phyloP scores from a whole-genome alignment of 1,284 basidiomycete genomes.

The Melanopsichium pennsylvanicum region DNA sequence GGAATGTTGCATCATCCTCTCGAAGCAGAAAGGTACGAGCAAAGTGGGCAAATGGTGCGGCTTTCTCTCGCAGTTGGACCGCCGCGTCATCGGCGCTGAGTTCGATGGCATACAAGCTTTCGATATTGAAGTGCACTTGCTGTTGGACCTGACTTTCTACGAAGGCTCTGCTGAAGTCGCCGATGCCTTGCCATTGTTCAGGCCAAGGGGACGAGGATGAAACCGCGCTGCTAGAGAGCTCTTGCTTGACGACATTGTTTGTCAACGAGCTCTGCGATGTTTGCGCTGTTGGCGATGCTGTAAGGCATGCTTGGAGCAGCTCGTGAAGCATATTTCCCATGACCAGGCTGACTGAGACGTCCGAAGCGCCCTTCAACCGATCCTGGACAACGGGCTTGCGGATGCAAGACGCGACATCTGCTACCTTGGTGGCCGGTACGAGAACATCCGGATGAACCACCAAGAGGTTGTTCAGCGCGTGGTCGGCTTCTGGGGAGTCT shows the following conservation, averaged over 20 bases:
- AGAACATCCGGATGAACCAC: conserved; percentile 62
- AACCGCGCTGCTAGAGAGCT: too few relatives aligned
- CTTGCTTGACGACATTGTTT: not conserved
- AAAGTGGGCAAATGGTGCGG: conserved; percentile 54
- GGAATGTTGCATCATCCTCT: conserved; percentile 22
- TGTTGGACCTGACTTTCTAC: conserved; percentile 41
- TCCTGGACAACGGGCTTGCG: conserved; percentile 59
- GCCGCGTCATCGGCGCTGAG: conserved; percentile 38
- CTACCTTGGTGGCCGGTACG: conserved; percentile 56
- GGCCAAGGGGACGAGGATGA: conserved; percentile 22
- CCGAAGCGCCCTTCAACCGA: conserved; percentile 44
- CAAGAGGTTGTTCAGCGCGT: conserved; percentile 51
- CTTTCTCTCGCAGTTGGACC: conserved; percentile 34
- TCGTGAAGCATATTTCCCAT: conserved; percentile 63
- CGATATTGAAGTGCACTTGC: conserved; percentile 48
- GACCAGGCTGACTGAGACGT: conserved; percentile 46
- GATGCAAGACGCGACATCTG: conserved; percentile 56
- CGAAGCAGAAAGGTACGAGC: conserved; percentile 44
- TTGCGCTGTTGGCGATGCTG: conserved; percentile 5
- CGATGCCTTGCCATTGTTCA: conserved; percentile 53
- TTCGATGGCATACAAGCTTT: conserved; percentile 45
- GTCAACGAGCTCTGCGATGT: not conserved
- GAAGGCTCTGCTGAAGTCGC: conserved; percentile 54
- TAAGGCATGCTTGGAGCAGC: conserved; percentile 59
- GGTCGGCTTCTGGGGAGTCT: conserved; percentile 1